Percentiles rank a stretch among this genome's conserved stretches.
Conservation (phyloP, 1,139 yeast species). For the Hanseniaspora uvarum region DNA sequence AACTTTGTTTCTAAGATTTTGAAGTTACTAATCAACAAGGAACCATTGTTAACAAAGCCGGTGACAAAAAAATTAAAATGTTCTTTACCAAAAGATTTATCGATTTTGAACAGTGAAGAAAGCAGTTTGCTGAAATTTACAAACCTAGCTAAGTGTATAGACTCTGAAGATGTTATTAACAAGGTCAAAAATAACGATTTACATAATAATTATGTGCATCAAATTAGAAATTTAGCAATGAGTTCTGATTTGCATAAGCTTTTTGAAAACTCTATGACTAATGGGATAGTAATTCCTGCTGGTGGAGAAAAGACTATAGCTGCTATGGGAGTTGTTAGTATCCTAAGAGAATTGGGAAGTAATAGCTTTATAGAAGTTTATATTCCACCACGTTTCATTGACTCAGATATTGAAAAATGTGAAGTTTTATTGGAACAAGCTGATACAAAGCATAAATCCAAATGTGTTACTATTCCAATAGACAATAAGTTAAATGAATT, state of each 20-base stretch:
- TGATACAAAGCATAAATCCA: not conserved
- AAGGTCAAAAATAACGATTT: conserved; percentile 7
- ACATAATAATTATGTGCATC: not conserved
- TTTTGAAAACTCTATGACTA: not conserved
- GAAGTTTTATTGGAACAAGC: not conserved
- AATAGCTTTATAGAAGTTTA: conserved; percentile 3
- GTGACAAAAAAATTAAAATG: not conserved
- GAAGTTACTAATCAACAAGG: conserved; percentile 4
- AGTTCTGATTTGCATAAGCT: not conserved
- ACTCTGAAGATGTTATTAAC: not conserved
- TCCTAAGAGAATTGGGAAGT: conserved; percentile 12
- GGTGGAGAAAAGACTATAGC: conserved; percentile 8
- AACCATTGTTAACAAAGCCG: not conserved
- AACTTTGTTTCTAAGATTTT: conserved; percentile 2
- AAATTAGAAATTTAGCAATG: not conserved
- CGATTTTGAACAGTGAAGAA: conserved; percentile 1
- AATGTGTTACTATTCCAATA: not conserved
- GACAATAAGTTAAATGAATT: not conserved
- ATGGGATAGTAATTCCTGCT: conserved; percentile 13
- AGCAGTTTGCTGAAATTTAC: not conserved
- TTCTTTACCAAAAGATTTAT: not conserved
- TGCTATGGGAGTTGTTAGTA: conserved; percentile 4
- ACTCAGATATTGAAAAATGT: conserved; percentile 3
- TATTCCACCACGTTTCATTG: conserved; percentile 10
- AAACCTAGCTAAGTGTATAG: conserved; percentile 2